Conservation (phyloP, 208 protist genomes). For the Novymonas esmeraldas region DNA sequence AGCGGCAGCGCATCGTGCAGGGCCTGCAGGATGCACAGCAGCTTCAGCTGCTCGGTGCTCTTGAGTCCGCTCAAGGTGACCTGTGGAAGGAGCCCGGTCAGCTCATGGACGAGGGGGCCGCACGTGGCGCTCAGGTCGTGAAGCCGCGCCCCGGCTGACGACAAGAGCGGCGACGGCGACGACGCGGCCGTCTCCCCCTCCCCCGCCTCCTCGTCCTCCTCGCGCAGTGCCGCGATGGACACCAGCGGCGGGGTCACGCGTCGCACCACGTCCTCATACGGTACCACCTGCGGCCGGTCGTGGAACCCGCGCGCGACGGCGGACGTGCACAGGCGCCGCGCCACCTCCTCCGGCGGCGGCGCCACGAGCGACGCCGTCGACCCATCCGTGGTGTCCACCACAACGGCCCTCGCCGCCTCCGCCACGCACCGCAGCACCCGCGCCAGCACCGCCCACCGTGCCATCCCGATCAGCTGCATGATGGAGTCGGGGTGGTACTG, state of each 20-base stretch:
- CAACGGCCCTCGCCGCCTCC: slow-evolving; percentile 17
- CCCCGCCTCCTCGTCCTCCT: neutral
- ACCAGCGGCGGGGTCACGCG: slow-evolving; percentile 25
- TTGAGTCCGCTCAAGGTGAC: slow-evolving; percentile 57
- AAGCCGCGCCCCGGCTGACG: slow-evolving; percentile 8
- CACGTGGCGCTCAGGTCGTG: slow-evolving; percentile 32
- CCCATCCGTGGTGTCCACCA: slow-evolving; percentile 2
- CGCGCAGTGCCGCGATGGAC: slow-evolving; percentile 7
- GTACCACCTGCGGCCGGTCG: slow-evolving; percentile 13
- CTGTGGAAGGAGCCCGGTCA: slow-evolving; percentile 55
- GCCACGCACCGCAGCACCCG: slow-evolving; percentile 41
- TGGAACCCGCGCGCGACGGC: slow-evolving; percentile 25
- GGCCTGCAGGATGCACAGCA: slow-evolving; percentile 79
- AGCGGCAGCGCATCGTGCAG: slow-evolving; percentile 47
- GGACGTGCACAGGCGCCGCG: slow-evolving; percentile 26
- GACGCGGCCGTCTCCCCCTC: neutral
- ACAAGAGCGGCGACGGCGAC: neutral
- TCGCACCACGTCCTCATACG: slow-evolving; percentile 14
- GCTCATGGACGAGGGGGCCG: slow-evolving; percentile 42
- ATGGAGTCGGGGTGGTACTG: slow-evolving; percentile 68
- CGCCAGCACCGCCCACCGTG: slow-evolving; percentile 45
- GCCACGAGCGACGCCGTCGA: neutral
- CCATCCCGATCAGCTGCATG: slow-evolving; percentile 78
- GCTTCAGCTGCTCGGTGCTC: slow-evolving; percentile 54
- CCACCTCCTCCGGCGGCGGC: slow-evolving; percentile 18